These are phyloP conservation scores for Periconia digitata DNA, from an alignment of 2,329 filamentous ascomycete genomes.

Conservation along the genomic window DNA sequence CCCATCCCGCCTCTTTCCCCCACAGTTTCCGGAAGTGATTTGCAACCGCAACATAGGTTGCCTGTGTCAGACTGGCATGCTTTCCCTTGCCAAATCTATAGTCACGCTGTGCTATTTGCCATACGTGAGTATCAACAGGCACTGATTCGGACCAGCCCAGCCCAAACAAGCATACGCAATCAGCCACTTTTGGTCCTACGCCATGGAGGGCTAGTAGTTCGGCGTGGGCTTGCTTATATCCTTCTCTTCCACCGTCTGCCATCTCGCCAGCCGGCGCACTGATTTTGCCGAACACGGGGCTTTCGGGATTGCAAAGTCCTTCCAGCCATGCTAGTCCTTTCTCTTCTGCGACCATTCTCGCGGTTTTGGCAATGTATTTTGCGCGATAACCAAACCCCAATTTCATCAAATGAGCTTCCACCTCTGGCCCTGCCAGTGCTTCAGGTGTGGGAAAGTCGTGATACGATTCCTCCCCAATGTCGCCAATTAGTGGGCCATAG, in stretches of 20 bases:
- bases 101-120: slow-evolving; percentile 96
- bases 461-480: slow-evolving; percentile 69
- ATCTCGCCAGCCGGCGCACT: slow-evolving; percentile 50
- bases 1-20: slow-evolving; percentile 95
- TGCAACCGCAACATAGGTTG: slow-evolving; percentile 85
- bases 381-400: slow-evolving; percentile 94
- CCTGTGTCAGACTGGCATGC: slow-evolving; percentile 82
- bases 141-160: slow-evolving; percentile 94
- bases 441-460: slow-evolving; percentile 84
- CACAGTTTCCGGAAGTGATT: slow-evolving; percentile 87
- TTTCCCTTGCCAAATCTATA: slow-evolving; percentile 88
- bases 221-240: slow-evolving; percentile 79
- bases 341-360: slow-evolving; percentile 70
- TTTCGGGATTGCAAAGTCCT: slow-evolving; percentile 74
- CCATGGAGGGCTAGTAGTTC: slow-evolving; percentile 77
- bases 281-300: slow-evolving; percentile 58
- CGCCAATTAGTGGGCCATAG: slow-evolving; percentile 77
- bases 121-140: slow-evolving; percentile 94
- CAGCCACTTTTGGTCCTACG: slow-evolving; percentile 94
- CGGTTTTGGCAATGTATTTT: slow-evolving; percentile 87
- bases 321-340: slow-evolving; percentile 73
- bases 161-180: slow-evolving; percentile 96
- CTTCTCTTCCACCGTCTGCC: slow-evolving; percentile 57
- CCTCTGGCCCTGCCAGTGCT: slow-evolving; percentile 69
- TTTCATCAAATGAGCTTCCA: slow-evolving; percentile 77